Base-by-base conservation (phyloP, 495 filamentous ascomycete genomes). In the Penicillium taxi region DNA sequence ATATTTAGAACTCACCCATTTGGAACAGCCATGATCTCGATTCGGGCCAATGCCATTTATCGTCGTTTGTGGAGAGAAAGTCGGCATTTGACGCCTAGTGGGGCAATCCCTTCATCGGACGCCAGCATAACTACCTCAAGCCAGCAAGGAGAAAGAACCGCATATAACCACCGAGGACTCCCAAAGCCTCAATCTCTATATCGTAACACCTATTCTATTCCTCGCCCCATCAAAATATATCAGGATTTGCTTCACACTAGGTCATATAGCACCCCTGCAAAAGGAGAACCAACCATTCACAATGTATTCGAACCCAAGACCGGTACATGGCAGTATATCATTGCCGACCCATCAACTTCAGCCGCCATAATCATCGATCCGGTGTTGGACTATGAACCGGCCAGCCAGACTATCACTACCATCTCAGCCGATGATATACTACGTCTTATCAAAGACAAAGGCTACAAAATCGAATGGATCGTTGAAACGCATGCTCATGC, bases 401-500 rank as follows among this genome's bases (percentile, higher is more conserved):
- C 58, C 18, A 68, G 53, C 9, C 65, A 64, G 26, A 36, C 37
- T 9, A 58, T 80, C 44, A 60, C 52, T 14, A 77, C 74, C 5
- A 12, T 26, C 0, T 52, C 69, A 2, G 76, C 77, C 19, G 74
- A 78, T 41, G 23, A 17, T 0, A 35, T 81, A 1, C 57, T 81
- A 1, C 20, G 47, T 0, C 18, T 73, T 3, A 45, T 70, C 29
- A 35, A 48, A 7, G 39, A 62, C 16, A 42, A 73, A 1, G 60
- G 61, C 6, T 79, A 77, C 52, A 62, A 21, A 6, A 50, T 79
- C 28, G 48, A 45, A 2, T 43, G 38, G 5, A 68, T 81, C 20
- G 61, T 81, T 13, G 77, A 81, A 47, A 79, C 77, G 0, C 76
- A 80, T 45, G 67, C 63, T 9, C 77, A 81, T 45, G 77, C 77